Conservation (phyloP, 768 basidiomycete species). For the Boletellus ananiceps region DNA sequence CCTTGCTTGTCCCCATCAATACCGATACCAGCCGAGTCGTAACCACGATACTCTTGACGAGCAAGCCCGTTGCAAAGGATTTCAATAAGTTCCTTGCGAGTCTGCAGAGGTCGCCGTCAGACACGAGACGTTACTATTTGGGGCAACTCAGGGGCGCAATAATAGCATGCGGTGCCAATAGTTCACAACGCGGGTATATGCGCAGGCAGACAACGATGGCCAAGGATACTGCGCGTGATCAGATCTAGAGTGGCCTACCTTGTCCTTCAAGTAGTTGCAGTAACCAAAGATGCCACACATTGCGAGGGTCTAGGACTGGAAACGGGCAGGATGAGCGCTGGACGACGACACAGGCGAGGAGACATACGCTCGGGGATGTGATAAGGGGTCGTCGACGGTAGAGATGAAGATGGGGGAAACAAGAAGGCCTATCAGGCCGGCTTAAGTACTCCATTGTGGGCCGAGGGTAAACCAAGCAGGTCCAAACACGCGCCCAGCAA, state of each 20-base stretch:
- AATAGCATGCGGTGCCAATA: neutral
- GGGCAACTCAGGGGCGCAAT: conserved; percentile 8
- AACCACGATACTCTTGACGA: conserved; percentile 96
- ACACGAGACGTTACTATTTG: conserved; percentile 18
- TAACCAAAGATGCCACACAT: conserved; percentile 98
- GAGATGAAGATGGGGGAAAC: conserved; percentile 22
- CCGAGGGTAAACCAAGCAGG: conserved; percentile 31
- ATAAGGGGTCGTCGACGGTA: conserved; percentile 10
- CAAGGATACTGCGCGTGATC: neutral
- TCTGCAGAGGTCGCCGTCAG: conserved; percentile 39
- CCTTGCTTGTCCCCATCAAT: conserved; percentile 88
- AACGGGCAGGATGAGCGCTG: neutral
- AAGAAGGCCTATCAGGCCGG: neutral
- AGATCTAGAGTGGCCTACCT: conserved; percentile 47
- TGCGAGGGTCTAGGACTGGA: conserved; percentile 7
- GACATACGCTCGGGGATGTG: conserved; percentile 11
- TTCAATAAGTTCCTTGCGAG: conserved; percentile 87
- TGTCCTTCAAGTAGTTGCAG: conserved; percentile 92
- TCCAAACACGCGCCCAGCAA: conserved; percentile 17
- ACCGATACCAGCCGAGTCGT: conserved; percentile 89
- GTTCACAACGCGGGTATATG: conserved; percentile 7
- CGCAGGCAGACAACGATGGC: conserved; percentile 1
- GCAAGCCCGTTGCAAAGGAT: conserved; percentile 87
- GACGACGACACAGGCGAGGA: neutral
- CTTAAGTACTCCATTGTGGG: conserved; percentile 33